phyloP scores from a whole-genome alignment of 768 basidiomycete species.

The Pisolithus tinctorius region DNA sequence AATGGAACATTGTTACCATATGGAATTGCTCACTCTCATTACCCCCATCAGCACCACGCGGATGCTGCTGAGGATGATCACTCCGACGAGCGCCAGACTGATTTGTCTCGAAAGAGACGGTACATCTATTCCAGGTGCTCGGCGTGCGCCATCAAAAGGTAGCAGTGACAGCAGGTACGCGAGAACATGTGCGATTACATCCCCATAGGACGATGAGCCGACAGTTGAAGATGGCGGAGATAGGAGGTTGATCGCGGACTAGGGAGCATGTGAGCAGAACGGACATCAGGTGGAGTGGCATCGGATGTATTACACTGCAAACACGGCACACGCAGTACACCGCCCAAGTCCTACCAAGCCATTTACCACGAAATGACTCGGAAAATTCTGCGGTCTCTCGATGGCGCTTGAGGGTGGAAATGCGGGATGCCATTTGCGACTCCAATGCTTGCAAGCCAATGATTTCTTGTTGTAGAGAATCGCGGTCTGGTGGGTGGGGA shows the following conservation, averaged over 20 bases:
- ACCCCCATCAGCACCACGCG: slow-evolving; percentile 64
- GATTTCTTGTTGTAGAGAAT: slow-evolving; percentile 45
- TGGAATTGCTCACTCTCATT: slow-evolving; percentile 39
- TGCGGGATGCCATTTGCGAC: slow-evolving; percentile 55
- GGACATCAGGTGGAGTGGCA: slow-evolving; percentile 2
- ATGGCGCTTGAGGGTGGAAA: slow-evolving; percentile 43
- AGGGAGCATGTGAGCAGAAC: slow-evolving; percentile 10
- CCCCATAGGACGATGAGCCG: slow-evolving; percentile 36
- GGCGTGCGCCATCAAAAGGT: slow-evolving; percentile 21
- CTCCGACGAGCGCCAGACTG: slow-evolving; percentile 66
- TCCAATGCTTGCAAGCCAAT: slow-evolving; percentile 61
- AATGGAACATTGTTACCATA: not conserved
- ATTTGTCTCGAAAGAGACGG: slow-evolving; percentile 44
- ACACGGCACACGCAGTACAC: slow-evolving; percentile 61
- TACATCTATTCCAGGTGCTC: slow-evolving; percentile 26
- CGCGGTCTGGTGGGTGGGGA: slow-evolving; percentile 25
- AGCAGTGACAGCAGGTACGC: slow-evolving; percentile 35
- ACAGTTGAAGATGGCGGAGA: slow-evolving; percentile 26
- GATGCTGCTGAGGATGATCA: slow-evolving; percentile 70
- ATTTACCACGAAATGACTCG: slow-evolving; percentile 47
- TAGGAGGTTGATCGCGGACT: slow-evolving; percentile 30
- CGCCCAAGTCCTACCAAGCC: slow-evolving; percentile 51
- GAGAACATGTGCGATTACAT: slow-evolving; percentile 35
- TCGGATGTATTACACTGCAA: slow-evolving; percentile 42
- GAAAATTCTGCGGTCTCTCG: slow-evolving; percentile 45